phyloP scores from a whole-genome alignment of 2,329 filamentous ascomycete species.

The Hysterium pulicare region DNA sequence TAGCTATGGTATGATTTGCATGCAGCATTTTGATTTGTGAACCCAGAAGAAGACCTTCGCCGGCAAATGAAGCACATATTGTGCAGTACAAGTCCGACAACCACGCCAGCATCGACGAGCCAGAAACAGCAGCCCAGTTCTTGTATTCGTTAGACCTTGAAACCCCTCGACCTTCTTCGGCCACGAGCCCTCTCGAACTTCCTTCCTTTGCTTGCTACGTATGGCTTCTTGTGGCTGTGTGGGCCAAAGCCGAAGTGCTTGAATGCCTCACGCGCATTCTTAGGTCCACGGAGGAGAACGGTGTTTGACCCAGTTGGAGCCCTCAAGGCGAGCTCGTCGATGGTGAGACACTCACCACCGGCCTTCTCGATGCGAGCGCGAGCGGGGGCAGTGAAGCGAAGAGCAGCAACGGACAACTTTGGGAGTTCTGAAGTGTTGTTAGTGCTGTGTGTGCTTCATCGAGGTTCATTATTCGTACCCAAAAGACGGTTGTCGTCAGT shows the following conservation, averaged over 20 bases:
- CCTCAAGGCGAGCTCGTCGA: slow-evolving; percentile 95
- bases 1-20: slow-evolving; percentile 25
- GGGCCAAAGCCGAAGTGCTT: slow-evolving; percentile 99
- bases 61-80: slow-evolving; percentile 37
- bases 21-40: slow-evolving; percentile 38
- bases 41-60: slow-evolving; percentile 28
- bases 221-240: slow-evolving; percentile 98
- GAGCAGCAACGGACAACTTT: slow-evolving; percentile 89
- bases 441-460: not conserved
- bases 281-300: slow-evolving; percentile 92
- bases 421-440: slow-evolving; percentile 69
- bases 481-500: slow-evolving; percentile 87
- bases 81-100: slow-evolving; percentile 30
- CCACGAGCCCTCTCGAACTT: slow-evolving; percentile 99
- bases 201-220: slow-evolving; percentile 96
- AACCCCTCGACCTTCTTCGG: slow-evolving; percentile 95
- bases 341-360: slow-evolving; percentile 90
- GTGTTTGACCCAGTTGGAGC: slow-evolving; percentile 97
- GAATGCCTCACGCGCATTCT: slow-evolving; percentile 95
- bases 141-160: slow-evolving; percentile 83
- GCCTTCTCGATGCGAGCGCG: slow-evolving; percentile 90
- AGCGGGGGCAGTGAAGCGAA: slow-evolving; percentile 94
- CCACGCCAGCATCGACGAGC: slow-evolving; percentile 36
- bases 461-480: slow-evolving; percentile 9
- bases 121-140: slow-evolving; percentile 33